These are phyloP conservation scores for Nissolia schottii DNA, from an alignment of 306 rosid genomes.

Conservation along the genomic window DNA sequence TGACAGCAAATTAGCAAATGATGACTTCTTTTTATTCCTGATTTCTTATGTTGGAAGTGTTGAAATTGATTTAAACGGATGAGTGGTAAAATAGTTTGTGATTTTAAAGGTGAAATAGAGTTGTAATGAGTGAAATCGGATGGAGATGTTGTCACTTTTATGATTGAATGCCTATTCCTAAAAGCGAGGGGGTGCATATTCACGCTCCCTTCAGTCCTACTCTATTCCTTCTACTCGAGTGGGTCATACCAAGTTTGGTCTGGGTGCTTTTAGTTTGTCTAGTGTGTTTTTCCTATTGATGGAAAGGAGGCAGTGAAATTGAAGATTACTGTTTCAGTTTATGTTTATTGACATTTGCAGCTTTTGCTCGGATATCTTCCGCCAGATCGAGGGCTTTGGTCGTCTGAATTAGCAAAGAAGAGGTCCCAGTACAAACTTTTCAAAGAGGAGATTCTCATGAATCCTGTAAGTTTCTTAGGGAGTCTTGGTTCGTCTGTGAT, in stretches of 20 bases:
- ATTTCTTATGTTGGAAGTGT: neutral
- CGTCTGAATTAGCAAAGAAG: constrained; percentile 80
- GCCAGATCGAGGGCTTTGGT: constrained; percentile 78
- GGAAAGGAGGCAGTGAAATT: constrained; percentile 1
- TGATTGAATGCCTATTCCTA: neutral
- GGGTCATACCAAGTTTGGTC: neutral
- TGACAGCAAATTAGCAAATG: too few relatives aligned
- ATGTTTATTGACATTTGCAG: constrained; percentile 44
- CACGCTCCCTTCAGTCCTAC: neutral
- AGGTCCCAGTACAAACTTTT: constrained; percentile 91
- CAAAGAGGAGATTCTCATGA: constrained; percentile 88
- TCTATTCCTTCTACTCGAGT: neutral
- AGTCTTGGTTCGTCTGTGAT: neutral
- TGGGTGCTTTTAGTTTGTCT: constrained; percentile 1
- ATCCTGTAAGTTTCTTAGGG: constrained; percentile 69
- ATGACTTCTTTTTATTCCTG: neutral
- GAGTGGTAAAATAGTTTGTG: neutral
- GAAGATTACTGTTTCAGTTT: neutral
- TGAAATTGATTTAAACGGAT: neutral
- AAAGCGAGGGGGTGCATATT: neutral
- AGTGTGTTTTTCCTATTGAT: neutral
- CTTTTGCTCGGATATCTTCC: constrained; percentile 91
- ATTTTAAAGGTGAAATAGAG: neutral
- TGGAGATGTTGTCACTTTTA: neutral
- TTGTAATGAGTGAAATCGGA: neutral